phyloP scores from a whole-genome alignment of 805 yeast species.

The Teunomyces barrocoloradensis region DNA sequence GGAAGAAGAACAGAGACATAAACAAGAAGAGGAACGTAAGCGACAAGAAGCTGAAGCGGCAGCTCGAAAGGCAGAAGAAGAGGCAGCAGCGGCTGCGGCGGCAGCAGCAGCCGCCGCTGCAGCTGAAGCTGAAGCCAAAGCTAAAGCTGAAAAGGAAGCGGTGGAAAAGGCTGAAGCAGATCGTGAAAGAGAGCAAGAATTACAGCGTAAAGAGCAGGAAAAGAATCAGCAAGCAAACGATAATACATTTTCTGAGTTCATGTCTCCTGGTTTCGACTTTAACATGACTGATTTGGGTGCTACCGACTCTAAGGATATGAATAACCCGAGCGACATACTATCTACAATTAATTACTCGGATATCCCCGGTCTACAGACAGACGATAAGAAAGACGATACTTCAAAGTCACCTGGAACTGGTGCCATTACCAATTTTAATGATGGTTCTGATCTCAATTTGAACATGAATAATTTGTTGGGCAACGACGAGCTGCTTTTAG shows the following conservation, averaged over 20 bases:
- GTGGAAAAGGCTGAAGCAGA: conserved; percentile 10
- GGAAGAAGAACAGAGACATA: conserved; percentile 19
- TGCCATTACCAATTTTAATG: conserved; percentile 3
- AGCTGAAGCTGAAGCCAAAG: conserved; percentile 3
- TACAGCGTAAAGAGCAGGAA: conserved; percentile 11
- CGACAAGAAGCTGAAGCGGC: conserved; percentile 15
- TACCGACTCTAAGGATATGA: conserved; percentile 12
- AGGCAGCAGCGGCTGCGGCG: background rate
- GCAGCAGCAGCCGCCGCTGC: conserved; percentile 10
- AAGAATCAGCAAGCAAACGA: conserved; percentile 6
- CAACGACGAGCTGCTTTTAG: conserved; percentile 40
- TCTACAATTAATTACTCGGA: conserved; percentile 25
- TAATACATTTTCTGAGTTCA: conserved; percentile 15
- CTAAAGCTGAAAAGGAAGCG: conserved; percentile 9
- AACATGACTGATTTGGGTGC: conserved; percentile 19
- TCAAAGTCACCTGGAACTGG: conserved; percentile 2
- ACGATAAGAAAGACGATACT: conserved; percentile 4
- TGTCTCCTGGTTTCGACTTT: conserved; percentile 29
- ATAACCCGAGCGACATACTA: conserved; percentile 33
- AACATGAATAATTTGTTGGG: conserved; percentile 38
- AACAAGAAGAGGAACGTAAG: conserved; percentile 16
- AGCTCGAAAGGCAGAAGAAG: conserved; percentile 7
- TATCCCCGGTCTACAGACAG: background rate
- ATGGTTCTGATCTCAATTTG: conserved; percentile 13
- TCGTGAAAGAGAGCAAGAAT: conserved; percentile 11